Evolutionary conservation across 2,329 filamentous ascomycete species (phyloP), one percentile per base, ranked within the genome.

Genomic region (Botrytis medusae): DNA sequence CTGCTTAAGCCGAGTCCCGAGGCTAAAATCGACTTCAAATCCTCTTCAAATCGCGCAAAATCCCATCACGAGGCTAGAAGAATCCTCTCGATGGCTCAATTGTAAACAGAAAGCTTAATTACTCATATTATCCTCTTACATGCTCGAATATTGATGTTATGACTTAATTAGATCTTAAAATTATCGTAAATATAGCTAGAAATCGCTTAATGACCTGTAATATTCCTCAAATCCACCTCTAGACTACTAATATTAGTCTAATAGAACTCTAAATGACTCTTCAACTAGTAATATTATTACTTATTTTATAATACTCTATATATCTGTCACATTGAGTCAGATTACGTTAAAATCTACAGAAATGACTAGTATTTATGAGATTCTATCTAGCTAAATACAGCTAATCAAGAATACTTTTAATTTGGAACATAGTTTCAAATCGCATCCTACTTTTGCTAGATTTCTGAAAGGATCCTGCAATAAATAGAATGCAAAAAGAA

Each of bases 391-490:
- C 20, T 34, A 60, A 6, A 34, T 12, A 12, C 5, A 22, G 12
- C 29, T 34, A 12, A 7, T 22, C 14, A 2, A 12, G 0, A 1
- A 2, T 60, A 2, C 34, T 34, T 2, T 34, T 22, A 20, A 12
- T 2, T 7, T 2, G 5, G 22, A 20, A 0, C 22, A 22, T 14
- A 22, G 0, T 6, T 25, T 34, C 0, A 10, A 22, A 12, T 6
- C 0, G 5, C 1, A 6, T 10, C 0, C 18, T 14, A 22, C 18
- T 12, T 12, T 6, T 12, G 0, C 5, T 22, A 22, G 0, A 25
- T 25, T 25, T 25, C 0, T 34, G 22, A 0, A 12, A 10, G 0
- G 0, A 0, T 12, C 5, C 2, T 18, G 12, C 4, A 32, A 12
- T 22, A 1, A 34, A 22, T 60, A 25, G 6, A 60, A 60, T 60